Evolutionary conservation across 257 asterid genomes (phyloP), one percentile per base, ranked within the genome.

Genomic region (Nicotiana tabacum): DNA sequence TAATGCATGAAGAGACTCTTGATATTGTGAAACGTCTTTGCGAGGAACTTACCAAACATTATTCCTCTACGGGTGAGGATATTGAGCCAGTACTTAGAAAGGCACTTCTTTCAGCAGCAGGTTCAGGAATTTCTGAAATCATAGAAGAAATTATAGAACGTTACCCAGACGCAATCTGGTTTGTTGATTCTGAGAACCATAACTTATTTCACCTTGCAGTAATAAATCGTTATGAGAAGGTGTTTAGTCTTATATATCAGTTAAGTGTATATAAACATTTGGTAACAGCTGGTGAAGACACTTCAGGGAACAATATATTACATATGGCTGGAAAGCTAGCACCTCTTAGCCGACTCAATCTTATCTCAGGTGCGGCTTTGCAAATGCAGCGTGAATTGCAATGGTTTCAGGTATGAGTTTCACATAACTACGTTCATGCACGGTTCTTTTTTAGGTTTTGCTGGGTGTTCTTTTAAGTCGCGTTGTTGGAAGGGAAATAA

Each of bases 101-200:
- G 46, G 87, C 91, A 61, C 60, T 88, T 43, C 68, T 88, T n/a
- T 66, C 72, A 55, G 88, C 88, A 2, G 88, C 89, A 66, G 79
- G 86, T 78, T 35, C 51, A 65, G 91, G 91, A 62, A 88, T 77
- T 17, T 81, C 82, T 79, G 91, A 85, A 79, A 82, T 89, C 32
- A 85, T 89, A 76, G 88, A 89, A 80, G 91, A 89, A 84, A 89
- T 89, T 87, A 72, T 87, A 82, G 85, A 87, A 30, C 60, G 83
- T 39, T 89, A 86, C 62, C 91, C 90, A 17, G 81, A 78, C 9
- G 88, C 91, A 21, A 85, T 89, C 82, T 87, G 82, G 91, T 89
- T 87, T n/a, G 82, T 64, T 72, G 70, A 83, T 51, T 64, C 68
- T 39, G 83, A 77, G 70, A 86, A 87, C 62, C 86, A 77, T 17